phyloP scores from a whole-genome alignment of 2,329 filamentous ascomycete genomes.

The Alternaria sp. region DNA sequence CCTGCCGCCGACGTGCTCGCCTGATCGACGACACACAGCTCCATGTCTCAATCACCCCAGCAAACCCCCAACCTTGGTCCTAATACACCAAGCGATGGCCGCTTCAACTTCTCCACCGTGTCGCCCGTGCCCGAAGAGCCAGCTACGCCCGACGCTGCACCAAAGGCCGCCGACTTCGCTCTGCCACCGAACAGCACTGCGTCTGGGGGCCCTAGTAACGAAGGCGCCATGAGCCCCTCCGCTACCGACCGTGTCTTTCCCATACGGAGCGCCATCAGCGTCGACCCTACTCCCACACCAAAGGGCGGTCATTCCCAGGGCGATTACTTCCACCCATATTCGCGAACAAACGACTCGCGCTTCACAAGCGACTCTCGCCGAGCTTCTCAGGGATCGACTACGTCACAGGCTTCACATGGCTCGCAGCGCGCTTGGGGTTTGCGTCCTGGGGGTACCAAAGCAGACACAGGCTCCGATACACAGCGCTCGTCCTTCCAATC shows the following conservation, averaged over 20 bases:
- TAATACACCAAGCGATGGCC: conserved; percentile 5
- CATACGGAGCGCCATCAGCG: conserved; percentile 78
- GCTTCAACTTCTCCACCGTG: conserved; percentile 13
- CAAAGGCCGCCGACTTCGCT: conserved; percentile 4
- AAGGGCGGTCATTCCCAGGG: conserved; percentile 20
- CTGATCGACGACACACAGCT: conserved; percentile 2
- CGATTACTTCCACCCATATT: conserved; percentile 49
- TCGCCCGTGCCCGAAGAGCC: conserved; percentile 23
- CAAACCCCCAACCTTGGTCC: conserved; percentile 19
- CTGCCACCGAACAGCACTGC: conserved; percentile 15
- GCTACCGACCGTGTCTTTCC: conserved; percentile 73
- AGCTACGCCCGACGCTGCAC: conserved; percentile 5
- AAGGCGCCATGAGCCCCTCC: conserved; percentile 48
- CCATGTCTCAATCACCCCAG: conserved; percentile 37
- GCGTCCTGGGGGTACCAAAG: conserved; percentile 3
- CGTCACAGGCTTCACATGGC: conserved; percentile 36
- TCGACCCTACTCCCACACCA: conserved; percentile 60
- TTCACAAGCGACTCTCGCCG: conserved; percentile 27
- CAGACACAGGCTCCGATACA: conserved; percentile 11
- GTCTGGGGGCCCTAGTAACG: conserved; percentile 22
- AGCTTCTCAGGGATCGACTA: conserved; percentile 35
- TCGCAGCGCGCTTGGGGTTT: conserved; percentile 24
- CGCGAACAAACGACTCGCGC: conserved; percentile 33
- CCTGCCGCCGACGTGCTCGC: not conserved
- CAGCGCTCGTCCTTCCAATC: not conserved